phyloP scores from a whole-genome alignment of 192 early-diverging fungal species.

The Coemansia sp. region DNA sequence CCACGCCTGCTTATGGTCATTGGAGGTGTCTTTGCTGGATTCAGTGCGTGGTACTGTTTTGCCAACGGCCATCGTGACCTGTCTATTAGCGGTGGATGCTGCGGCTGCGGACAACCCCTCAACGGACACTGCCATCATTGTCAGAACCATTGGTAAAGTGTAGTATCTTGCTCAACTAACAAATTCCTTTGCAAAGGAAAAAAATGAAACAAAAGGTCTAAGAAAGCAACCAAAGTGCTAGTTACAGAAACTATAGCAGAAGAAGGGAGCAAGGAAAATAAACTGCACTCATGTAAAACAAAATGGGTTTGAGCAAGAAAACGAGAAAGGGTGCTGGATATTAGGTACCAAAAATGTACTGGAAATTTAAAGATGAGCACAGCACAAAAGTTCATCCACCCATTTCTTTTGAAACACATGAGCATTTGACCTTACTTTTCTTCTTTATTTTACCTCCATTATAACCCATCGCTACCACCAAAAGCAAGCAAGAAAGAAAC shows the following conservation, averaged over 20 bases:
- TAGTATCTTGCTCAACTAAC: no score
- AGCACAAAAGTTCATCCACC: background rate
- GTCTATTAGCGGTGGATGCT: background rate
- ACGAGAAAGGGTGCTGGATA: background rate
- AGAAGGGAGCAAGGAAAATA: background rate
- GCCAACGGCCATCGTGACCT: background rate
- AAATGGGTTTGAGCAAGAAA: background rate
- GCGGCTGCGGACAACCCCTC: slow-evolving; percentile 15
- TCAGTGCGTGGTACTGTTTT: background rate
- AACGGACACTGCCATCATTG: slow-evolving; percentile 39
- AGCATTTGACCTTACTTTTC: background rate
- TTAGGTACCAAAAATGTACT: background rate
- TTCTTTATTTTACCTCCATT: background rate
- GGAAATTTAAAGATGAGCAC: background rate
- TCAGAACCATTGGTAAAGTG: background rate
- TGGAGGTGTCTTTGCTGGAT: background rate
- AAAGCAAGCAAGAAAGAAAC: background rate
- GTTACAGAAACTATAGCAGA: background rate
- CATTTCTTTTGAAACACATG: no score
- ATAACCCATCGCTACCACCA: background rate
- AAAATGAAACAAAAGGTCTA: no score
- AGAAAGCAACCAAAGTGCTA: background rate
- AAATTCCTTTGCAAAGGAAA: no score
- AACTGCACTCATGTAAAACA: background rate
- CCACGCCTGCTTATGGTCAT: slow-evolving; percentile 27